Base-by-base conservation (phyloP, 2,329 filamentous ascomycete species). In the Penicillium nordicum region DNA sequence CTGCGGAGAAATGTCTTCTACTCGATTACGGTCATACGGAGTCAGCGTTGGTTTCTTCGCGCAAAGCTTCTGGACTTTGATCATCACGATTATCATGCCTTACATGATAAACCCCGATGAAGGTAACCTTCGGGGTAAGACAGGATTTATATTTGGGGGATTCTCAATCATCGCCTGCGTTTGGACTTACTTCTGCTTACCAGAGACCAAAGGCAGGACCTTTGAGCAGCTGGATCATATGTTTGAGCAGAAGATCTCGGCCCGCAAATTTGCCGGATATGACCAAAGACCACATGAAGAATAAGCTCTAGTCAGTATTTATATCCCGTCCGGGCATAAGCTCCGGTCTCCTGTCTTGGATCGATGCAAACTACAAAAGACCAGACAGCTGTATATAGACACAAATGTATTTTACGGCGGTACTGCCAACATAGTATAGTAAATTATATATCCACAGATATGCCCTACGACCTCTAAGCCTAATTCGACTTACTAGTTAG, bases 91-190 rank as follows among this genome's bases (percentile, higher is more conserved):
- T 16, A 56, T 29, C 7, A 40, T 48, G 23, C 53, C 53, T 36
- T 58, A 58, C 37, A 52, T 56, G 48, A 51, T 58, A 5, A 58
- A 56, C 18, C 61, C 61, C 1, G 67, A 67, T 36, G 63, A 63
- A 30, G 62, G 61, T 46, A 63, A 70, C 42, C 58, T 68, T 9
- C 61, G 58, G 8, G 69, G 67, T 3, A 71, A 72, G 44, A 64
- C 67, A 0, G 69, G 68, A 3, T 72, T 71, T 30, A 62, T 71
- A 41, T 72, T 69, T 50, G 57, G 56, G 21, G 62, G 60, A 27
- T 60, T 66, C 21, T 58, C 47, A n/a, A 29, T 23, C 30, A 53
- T 45, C 51, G 50, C 49, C 46, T 55, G 21, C 57, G 57, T 49
- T 36, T 59, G 21, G 55, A 63, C 64, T 30, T 66, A 62, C 50